phyloP scores from a whole-genome alignment of 2,329 filamentous ascomycete genomes.

The Exophiala aquamarina region DNA sequence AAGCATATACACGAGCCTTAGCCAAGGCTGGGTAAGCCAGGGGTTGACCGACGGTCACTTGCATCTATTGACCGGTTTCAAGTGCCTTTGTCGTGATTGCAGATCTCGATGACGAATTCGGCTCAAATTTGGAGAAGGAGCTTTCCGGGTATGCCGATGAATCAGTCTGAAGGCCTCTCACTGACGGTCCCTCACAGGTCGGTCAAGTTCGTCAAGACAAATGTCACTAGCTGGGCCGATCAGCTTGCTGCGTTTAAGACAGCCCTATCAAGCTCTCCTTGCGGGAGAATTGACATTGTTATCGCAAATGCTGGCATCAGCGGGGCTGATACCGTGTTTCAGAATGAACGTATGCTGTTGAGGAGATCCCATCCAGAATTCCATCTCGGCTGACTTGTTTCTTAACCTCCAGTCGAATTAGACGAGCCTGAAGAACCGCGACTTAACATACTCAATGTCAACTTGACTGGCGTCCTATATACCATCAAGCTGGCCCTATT shows the following conservation, averaged over 20 bases:
- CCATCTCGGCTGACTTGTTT: slow-evolving; percentile 48
- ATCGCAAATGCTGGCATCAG: slow-evolving; percentile 67
- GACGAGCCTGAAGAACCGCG: slow-evolving; percentile 32
- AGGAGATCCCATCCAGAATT: slow-evolving; percentile 28
- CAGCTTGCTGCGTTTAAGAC: slow-evolving; percentile 64
- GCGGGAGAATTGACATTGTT: slow-evolving; percentile 61
- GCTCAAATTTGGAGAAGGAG: slow-evolving; percentile 32
- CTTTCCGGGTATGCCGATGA: slow-evolving; percentile 10
- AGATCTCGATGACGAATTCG: slow-evolving; percentile 41
- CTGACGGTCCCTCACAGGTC: slow-evolving; percentile 7
- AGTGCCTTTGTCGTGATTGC: slow-evolving; percentile 29
- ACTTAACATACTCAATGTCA: slow-evolving; percentile 34
- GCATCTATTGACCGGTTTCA: slow-evolving; percentile 2
- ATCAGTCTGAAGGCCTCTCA: no score
- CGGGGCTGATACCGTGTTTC: slow-evolving; percentile 36
- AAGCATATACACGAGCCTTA: slow-evolving; percentile 33
- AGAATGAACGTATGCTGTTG: slow-evolving; percentile 19
- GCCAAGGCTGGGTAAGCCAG: slow-evolving; percentile 26
- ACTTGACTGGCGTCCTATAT: slow-evolving; percentile 24
- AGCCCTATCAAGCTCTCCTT: slow-evolving; percentile 53
- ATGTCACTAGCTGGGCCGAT: slow-evolving; percentile 65
- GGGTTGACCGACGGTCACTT: neutral
- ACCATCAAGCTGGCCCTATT: slow-evolving; percentile 30
- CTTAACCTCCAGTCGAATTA: slow-evolving; percentile 20
- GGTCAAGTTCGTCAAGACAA: slow-evolving; percentile 39